Evolutionary conservation across 1,284 basidiomycete genomes (phyloP).

Genomic region (Ganoderma lingzhi): DNA sequence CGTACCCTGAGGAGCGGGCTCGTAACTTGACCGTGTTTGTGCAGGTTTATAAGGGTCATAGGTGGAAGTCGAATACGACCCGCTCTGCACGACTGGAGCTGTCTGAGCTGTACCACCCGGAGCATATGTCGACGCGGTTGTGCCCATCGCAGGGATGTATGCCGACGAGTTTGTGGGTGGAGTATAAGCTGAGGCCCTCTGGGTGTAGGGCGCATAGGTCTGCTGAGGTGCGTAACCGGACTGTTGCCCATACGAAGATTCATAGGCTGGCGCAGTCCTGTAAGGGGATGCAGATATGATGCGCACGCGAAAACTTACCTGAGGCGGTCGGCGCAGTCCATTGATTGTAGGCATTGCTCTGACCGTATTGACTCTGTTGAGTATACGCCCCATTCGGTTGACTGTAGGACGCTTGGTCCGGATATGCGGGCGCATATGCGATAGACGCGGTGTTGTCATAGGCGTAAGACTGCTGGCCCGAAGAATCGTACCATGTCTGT

Average conservation of each 20-base stretch:
- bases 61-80: slow-evolving; percentile 23
- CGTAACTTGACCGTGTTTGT: slow-evolving; percentile 6
- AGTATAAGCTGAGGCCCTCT: slow-evolving; percentile 10
- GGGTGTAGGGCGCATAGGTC: slow-evolving; percentile 32
- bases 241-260: slow-evolving; percentile 27
- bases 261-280: slow-evolving; percentile 22
- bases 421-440: slow-evolving; percentile 32
- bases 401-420: slow-evolving; percentile 24
- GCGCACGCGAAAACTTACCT: slow-evolving; percentile 14
- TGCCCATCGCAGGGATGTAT: not conserved
- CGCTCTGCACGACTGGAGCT: slow-evolving; percentile 19
- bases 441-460: slow-evolving; percentile 25
- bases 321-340: slow-evolving; percentile 16
- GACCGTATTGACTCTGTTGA: slow-evolving; percentile 26
- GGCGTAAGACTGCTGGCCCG: slow-evolving; percentile 27
- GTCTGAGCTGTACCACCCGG: slow-evolving; percentile 16
- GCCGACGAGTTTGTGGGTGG: not conserved
- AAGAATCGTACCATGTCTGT: slow-evolving; percentile 34
- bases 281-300: slow-evolving; percentile 4
- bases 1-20: not conserved
- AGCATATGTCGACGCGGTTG: slow-evolving; percentile 16
- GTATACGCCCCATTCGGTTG: slow-evolving; percentile 30
- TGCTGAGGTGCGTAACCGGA: slow-evolving; percentile 23
- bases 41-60: slow-evolving; percentile 38
- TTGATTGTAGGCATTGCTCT: slow-evolving; percentile 14